A percentile compares a stretch with the other conserved stretches of the same genome.
Conservation (phyloP, 2,329 filamentous ascomycete species). For the Gremmenia infestans region DNA sequence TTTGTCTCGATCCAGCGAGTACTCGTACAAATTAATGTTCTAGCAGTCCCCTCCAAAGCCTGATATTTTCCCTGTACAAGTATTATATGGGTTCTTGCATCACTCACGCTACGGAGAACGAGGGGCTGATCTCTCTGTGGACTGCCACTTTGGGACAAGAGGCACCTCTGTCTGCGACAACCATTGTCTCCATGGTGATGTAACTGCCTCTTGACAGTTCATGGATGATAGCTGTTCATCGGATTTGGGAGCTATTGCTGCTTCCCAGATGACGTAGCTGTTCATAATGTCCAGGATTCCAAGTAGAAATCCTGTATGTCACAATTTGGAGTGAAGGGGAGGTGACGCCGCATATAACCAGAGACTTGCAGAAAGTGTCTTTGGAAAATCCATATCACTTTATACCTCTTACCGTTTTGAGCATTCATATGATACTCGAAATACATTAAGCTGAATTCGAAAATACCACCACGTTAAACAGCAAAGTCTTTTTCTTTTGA, state of each 20-base stretch:
- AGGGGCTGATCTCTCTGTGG: neutral
- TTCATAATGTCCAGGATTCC: neutral
- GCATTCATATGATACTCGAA: neutral
- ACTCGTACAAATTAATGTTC: too few relatives aligned
- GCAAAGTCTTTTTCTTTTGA: neutral
- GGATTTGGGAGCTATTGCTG: conserved; percentile 7
- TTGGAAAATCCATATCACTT: conserved; percentile 2
- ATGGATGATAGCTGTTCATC: conserved; percentile 2
- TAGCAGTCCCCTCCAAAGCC: conserved; percentile 4
- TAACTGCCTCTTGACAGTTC: conserved; percentile 8
- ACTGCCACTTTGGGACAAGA: conserved; percentile 1
- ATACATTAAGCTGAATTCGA: neutral
- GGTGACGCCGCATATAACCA: conserved; percentile 2
- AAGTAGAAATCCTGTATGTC: neutral
- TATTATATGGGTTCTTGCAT: neutral
- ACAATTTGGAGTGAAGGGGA: neutral
- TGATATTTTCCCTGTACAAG: conserved; percentile 14
- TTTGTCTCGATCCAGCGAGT: neutral
- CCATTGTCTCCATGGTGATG: conserved; percentile 4
- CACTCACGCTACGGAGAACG: neutral
- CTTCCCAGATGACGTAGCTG: conserved; percentile 14
- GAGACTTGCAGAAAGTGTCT: neutral
- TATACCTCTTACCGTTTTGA: neutral
- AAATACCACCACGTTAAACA: conserved; percentile 3
- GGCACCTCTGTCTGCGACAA: neutral